phyloP scores from a whole-genome alignment of 176 grass and related monocot genomes.

The Oryza brachyantha region DNA sequence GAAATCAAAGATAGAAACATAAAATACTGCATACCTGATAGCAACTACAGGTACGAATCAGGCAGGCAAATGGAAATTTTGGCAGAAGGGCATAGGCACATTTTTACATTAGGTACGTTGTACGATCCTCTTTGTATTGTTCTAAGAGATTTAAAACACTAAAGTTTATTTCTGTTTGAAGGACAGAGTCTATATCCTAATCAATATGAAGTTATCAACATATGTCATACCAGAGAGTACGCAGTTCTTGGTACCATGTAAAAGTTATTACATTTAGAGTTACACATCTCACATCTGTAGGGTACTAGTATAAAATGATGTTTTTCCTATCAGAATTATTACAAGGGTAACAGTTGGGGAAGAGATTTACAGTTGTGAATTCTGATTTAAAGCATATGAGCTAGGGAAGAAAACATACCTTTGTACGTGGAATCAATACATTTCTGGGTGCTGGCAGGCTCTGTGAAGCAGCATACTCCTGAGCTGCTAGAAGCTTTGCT shows the following conservation, averaged over 20 bases:
- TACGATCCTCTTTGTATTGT: not conserved
- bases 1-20: not conserved
- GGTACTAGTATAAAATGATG: not conserved
- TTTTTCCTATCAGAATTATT: not conserved
- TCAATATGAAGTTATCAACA: not conserved
- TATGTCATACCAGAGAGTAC: not conserved
- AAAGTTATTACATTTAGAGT: not conserved
- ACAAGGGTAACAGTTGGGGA: not conserved
- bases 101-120: not conserved
- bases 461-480: constrained; percentile 88
- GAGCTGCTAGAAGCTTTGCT: constrained; percentile 75
- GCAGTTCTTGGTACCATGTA: not conserved
- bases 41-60: not conserved
- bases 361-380: not conserved
- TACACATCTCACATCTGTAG: not conserved
- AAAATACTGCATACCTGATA: not conserved
- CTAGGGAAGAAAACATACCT: constrained; percentile 46
- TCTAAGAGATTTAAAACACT: not conserved
- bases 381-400: not conserved
- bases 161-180: not conserved
- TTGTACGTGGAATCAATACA: constrained; percentile 94
- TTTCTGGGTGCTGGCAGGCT: constrained; percentile 72
- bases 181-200: not conserved
- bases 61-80: not conserved
- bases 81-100: not conserved